Base-by-base conservation (phyloP, 352 stramenopile species). In the Phytophthora boehmeriae region DNA sequence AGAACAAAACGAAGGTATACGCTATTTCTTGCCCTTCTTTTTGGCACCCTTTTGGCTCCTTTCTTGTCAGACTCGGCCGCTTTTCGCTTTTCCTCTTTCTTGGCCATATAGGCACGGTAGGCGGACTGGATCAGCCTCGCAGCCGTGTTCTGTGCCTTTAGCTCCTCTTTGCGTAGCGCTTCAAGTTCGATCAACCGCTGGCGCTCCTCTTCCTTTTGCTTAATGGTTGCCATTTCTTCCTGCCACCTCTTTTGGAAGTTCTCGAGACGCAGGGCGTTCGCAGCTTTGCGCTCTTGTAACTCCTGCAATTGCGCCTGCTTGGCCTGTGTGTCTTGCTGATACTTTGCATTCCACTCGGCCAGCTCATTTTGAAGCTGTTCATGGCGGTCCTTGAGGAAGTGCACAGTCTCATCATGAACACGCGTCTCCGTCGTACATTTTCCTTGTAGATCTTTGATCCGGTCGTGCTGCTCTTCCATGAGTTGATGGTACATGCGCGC, bases 381-480 rank as follows among this genome's bases (percentile, higher is more conserved):
- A 17, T 95, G 83, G 23, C 92, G 89, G 22, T 89, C 67, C 27
- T 87, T 91, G 5, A 97, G 66, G 56, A 96, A 97, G 5, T 73
- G 57, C 10, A 89, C 76, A 0, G 83, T 93, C 52, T 95, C 85
- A 1, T 91, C 72, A 45, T 95, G 83, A 14, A 95, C 88, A 14
- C 81, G 77, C 4, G 63, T 78, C 68, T 95, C 89, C 4, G 73
- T 83, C 8, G 69, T 43, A 57, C 80, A 89, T 25, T 89, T 87
- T 1, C 45, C 60, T 51, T 93, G 69, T 4, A 93, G 57, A 46
- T 85, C 71, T 34, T 83, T 79, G 39, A 91, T 93, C 6, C 79
- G 86, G 17, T 81, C 76, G 22, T 88, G 67, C 57, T 95, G 77
- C 46, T 92, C 83, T 36, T 91, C 71, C 22, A 94, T 75, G n/a